Evolutionary conservation across 116 monocot species (phyloP), one percentile per base, ranked within the genome.

Genomic region (Phalaenopsis hybrid): DNA sequence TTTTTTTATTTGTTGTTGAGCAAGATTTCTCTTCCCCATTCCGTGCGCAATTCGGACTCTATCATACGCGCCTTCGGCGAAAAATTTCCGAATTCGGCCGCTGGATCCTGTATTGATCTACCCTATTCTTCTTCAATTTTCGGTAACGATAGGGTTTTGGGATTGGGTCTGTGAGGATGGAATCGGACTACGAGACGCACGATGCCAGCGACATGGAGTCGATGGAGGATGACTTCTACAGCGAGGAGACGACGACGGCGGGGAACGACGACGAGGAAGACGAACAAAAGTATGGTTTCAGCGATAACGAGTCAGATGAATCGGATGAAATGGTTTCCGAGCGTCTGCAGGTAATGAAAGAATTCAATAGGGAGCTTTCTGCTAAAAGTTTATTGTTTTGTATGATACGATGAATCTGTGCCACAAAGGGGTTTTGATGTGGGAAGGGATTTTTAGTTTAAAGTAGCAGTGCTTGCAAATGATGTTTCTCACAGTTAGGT

Each of bases 101-200:
- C 72, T 5, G 21, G 33, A 33, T 75, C 46, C 45, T 43, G 75
- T 41, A 8, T 75, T 20, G 44, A 75, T 44, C 21, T 75, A 21
- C 73, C 21, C 21, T 18, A 75, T 45, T 8, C 20, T 37, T 82
- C 46, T 46, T 78, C 72, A 67, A 78, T 69, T 51, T 51, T 67
- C 44, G 20, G 18, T 5, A 5, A 74, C n/a, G 6, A 12, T 18
- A 68, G 34, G 61, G 52, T n/a, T 73, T 68, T 68, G 57, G 48
- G 6, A 8, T 6, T 70, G 45, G 72, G 9, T 20, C 18, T 57
- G 80, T 20, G 45, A 75, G 1, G 79, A 90, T 90, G 90, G 88
- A 86, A 68, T 88, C 88, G 49, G 88, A 92, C 45, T 92, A 89
- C 28, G 96, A 90, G 79, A 90, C 88, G 93, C 87, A 89, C 63